A percentile compares a stretch with the other conserved stretches of the same genome.
Conservation (phyloP, 2,329 filamentous ascomycete genomes). For the Hysterium pulicare region DNA sequence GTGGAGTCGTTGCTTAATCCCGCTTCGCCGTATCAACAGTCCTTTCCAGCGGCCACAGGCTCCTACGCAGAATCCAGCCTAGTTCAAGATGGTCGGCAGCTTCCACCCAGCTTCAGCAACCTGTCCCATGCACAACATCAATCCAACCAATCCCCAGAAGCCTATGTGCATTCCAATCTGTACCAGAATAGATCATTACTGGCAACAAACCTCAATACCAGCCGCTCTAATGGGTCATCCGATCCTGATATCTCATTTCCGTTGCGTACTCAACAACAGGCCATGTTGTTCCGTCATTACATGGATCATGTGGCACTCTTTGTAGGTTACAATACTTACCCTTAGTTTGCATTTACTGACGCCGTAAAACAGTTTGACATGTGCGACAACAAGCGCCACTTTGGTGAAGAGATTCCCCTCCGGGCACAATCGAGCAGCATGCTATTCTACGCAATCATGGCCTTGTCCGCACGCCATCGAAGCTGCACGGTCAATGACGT, state of each 20-base stretch:
- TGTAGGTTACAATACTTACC: slow-evolving; percentile 14
- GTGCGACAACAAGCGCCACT: slow-evolving; percentile 32
- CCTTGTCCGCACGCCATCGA: slow-evolving; percentile 41
- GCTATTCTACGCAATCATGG: slow-evolving; percentile 42
- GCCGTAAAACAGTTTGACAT: slow-evolving; percentile 30
- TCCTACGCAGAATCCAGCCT: no score
- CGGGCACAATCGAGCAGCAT: slow-evolving; percentile 36
- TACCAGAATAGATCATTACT: no score
- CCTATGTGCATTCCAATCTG: no score
- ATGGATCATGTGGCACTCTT: slow-evolving; percentile 36
- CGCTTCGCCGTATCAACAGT: no score
- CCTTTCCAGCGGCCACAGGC: no score
- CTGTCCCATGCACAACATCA: no score
- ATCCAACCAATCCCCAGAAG: no score
- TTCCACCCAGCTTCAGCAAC: background rate
- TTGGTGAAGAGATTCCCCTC: slow-evolving; percentile 33
- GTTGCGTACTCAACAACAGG: background rate
- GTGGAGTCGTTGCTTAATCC: no score
- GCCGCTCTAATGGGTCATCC: background rate
- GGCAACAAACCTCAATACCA: no score
- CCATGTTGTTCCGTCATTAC: slow-evolving; percentile 20
- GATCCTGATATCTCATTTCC: background rate
- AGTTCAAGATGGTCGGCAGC: no score
- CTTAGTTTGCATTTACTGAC: background rate
- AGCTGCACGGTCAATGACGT: no score